Evolutionary conservation across 2,329 filamentous ascomycete species (phyloP), one percentile per base, ranked within the genome.

Genomic region (Xylariales sp.): DNA sequence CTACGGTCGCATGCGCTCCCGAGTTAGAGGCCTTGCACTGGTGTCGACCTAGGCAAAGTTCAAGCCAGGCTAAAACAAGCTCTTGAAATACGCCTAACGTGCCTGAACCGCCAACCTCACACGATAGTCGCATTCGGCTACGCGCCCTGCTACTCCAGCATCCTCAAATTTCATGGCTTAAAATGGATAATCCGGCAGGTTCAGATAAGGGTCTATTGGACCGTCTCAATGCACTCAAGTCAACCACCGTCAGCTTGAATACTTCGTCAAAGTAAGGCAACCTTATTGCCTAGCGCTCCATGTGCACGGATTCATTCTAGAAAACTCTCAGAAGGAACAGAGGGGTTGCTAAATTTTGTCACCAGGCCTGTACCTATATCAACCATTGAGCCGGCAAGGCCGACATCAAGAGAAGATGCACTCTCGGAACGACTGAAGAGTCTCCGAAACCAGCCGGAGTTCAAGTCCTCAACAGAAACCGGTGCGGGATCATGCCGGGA

Each of bases 181-280:
- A n/a, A n/a, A 58, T 58, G 55, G 40, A 43, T 35, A 40, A 48
- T 25, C 38, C 31, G 31, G 39, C 43, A 15, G 50, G 46, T 38
- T 48, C 54, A 24, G 74, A 78, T 49, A 66, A 62, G 45, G 69
- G 68, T 15, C 60, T 80, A 18, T 59, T 79, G 16, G 70, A 74
- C 43, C 70, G 76, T 21, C 63, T 80, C 21, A 75, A 76, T 38
- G 76, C 76, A 8, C 60, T 80, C 27, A 68, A 70, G 55, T 52
- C 63, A 4, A 62, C 59, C 37, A 57, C 60, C 46, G 50, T 69
- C 39, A 55, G 53, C 21, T 51, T 65, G 37, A 60, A 61, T 15
- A 44, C 51, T 15, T 54, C 64, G 14, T 51, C 62, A 59, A 65
- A 63, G 70, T 74, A 70, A 60, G 58, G 44, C 51, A 38, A 39